Base-by-base conservation (phyloP, 1,284 basidiomycete genomes). In the Agaricales sp. region DNA sequence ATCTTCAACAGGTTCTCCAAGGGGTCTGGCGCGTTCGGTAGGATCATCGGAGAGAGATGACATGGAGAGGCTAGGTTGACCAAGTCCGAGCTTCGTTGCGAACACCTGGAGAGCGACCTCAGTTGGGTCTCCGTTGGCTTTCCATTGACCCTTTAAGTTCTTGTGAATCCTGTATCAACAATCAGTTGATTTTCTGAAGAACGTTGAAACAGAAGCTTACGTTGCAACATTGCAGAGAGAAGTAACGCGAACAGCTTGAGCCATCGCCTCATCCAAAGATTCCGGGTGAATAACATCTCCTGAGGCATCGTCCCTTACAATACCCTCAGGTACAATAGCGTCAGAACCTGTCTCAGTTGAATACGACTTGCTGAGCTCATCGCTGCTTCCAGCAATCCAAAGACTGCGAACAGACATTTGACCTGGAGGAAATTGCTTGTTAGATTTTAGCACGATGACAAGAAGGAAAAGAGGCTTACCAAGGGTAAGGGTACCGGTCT, bases 81-180 rank as follows among this genome's bases (percentile, higher is more conserved):
- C 65, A 24, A 66, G 58, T 2, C 58, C 58, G 20, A 66, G 54
- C 46, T 75, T 74, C 54, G 75, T 72, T 0, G 77, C 77, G 49
- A 78, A 78, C 4, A 82, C 80, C 61, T 83, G 80, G 3, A 85
- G 70, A 0, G 80, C 80, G 26, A 77, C 70, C 58, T 80, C 77
- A 14, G 84, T 87, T 1, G 82, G 78, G 56, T 87, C 83, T 23
- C 84, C 84, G 43, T 78, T 77, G 0, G 80, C 77, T 37, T 75
- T 73, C 82, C 82, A 86, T 50, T 70, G 64, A 19, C 73, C 74
- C 50, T 62, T 63, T 43, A 63, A 51, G 47, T 65, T 66, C 49
- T 65, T 61, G 24, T 57, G 60, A 39, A 66, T 62, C 14, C 64
- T 68, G 14, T 4, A 37, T 16, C 14, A 19, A 43, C 11, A 22